These are phyloP conservation scores for Neurospora crassa DNA, from an alignment of 2,329 filamentous ascomycete species.

Conservation along the genomic window DNA sequence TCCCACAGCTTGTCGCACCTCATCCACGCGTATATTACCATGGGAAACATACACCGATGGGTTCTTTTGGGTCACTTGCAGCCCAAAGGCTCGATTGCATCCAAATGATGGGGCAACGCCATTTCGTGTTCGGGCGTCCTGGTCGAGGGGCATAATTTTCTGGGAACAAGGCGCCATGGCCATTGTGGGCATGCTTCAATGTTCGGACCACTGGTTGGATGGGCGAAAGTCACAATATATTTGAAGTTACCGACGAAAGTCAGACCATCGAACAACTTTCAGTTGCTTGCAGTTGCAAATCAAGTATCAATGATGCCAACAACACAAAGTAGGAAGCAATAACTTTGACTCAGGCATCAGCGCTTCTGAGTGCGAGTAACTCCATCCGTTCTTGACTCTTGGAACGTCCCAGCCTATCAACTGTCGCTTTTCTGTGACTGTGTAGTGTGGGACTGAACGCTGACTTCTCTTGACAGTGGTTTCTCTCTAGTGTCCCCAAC, in stretches of 20 bases:
- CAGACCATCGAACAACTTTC: neutral
- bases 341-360: no score
- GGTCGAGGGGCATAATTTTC: neutral
- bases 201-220: neutral
- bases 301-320: neutral
- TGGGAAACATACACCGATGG: neutral
- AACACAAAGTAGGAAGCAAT: no score
- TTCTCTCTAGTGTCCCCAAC: neutral
- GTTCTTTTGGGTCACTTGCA: neutral
- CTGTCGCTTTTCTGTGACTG: rapidly evolving
- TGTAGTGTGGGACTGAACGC: neutral
- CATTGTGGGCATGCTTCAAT: neutral
- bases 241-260: neutral
- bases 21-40: no score
- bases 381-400: neutral
- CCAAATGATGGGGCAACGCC: no score
- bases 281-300: neutral
- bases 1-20: neutral
- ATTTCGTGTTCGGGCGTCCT: neutral
- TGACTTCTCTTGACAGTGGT: neutral
- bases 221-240: neutral
- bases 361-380: neutral
- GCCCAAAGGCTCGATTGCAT: no score
- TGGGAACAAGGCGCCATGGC: neutral
- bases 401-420: neutral